Percentiles rank a stretch among this genome's conserved stretches.
These are phyloP conservation scores for Citrullus amarus DNA, from an alignment of 306 rosid species.

Conservation along the genomic window DNA sequence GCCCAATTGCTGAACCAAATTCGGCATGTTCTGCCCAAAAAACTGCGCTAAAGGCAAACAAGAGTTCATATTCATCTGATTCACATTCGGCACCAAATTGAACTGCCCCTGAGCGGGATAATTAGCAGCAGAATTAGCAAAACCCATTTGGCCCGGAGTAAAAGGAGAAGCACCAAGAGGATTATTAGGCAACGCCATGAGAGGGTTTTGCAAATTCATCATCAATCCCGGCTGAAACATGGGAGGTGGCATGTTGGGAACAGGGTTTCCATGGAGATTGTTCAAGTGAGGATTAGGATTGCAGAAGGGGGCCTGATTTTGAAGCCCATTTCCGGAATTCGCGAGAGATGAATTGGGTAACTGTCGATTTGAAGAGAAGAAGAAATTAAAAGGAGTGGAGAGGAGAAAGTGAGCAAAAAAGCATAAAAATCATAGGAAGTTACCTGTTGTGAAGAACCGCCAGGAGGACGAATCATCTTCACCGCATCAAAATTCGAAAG, in stretches of 20 bases:
- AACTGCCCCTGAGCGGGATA: slow-evolving; percentile 36
- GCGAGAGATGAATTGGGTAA: slow-evolving; percentile 2
- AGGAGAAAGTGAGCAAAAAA: background rate
- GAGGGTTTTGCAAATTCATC: slow-evolving; percentile 22
- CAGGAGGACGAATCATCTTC: background rate
- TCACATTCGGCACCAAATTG: slow-evolving; percentile 28
- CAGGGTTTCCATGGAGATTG: slow-evolving; percentile 11
- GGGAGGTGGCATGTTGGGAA: slow-evolving; percentile 18
- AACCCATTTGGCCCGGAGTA: slow-evolving; percentile 28
- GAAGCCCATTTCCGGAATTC: slow-evolving; percentile 12
- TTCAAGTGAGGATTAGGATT: slow-evolving; percentile 16
- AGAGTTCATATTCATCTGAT: slow-evolving; percentile 35
- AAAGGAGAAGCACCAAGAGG: slow-evolving; percentile 29
- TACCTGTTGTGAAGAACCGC: slow-evolving; percentile 19
- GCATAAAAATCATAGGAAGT: background rate
- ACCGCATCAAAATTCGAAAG: background rate
- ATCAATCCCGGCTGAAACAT: slow-evolving; percentile 28
- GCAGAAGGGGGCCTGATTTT: slow-evolving; percentile 14
- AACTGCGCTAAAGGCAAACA: slow-evolving; percentile 37
- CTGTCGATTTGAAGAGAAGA: background rate
- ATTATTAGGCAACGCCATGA: slow-evolving; percentile 32
- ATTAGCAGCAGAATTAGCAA: slow-evolving; percentile 26
- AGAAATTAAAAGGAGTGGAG: background rate
- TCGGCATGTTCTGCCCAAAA: slow-evolving; percentile 36
- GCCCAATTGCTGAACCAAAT: slow-evolving; percentile 44